Evolutionary conservation across 495 filamentous ascomycete genomes (phyloP), one percentile per base, ranked within the genome.

Genomic region (Neurospora sp.): DNA sequence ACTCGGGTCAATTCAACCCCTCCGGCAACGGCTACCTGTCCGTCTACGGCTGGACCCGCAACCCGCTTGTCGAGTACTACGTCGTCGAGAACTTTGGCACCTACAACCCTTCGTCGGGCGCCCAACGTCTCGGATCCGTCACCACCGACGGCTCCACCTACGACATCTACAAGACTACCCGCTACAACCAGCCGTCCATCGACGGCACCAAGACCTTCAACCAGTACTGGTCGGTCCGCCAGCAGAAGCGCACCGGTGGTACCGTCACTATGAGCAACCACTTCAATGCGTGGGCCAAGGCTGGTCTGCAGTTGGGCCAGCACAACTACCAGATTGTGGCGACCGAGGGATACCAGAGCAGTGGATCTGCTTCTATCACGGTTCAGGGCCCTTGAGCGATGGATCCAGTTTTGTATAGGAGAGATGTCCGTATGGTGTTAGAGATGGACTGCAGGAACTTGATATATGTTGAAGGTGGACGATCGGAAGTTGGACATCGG

Each of bases 61-160:
- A 82, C 79, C 87, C 87, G 38, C 83, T 87, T 72, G 79, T 87
- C 78, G 88, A 90, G 80, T 89, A 89, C 86, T 89, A 90, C 83
- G 80, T 90, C 45, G 83, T 90, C 40, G 86, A 89, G 78, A 74
- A 79, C 38, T 88, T 81, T 78, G 86, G 87, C 72, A 80, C 79
- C 61, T 89, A 88, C 83, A 86, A 89, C 82, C 87, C 87, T 37
- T 83, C 80, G 47, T 81, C 76, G 45, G 83, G 81, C 16, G 82
- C 82, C 27, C 78, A 77, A 1, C 82, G 84, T 78, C 85, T 85
- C 75, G 90, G 90, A 68, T 86, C 82, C 27, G 80, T 91, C 61
- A 79, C 77, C 53, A 83, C 78, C 53, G 91, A 92, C 80, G 90
- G 90, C 70, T 79, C 81, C 53, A 87, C 82, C 10, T 93, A 93